These are phyloP conservation scores for Calonectria pseudoreteaudii DNA, from an alignment of 2,329 filamentous ascomycete species.

Conservation along the genomic window DNA sequence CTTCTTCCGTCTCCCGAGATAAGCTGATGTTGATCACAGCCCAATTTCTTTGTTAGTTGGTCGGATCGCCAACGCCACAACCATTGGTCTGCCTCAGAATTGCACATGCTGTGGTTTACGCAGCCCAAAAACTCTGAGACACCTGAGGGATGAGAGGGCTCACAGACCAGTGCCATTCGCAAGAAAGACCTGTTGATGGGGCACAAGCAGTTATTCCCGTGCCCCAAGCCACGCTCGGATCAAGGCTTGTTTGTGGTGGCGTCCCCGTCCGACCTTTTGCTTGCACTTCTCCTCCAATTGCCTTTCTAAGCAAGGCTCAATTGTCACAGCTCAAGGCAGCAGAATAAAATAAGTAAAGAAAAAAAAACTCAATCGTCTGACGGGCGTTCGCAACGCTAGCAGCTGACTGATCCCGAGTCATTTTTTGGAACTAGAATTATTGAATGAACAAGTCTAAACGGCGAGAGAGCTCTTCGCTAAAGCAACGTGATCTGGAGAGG, in stretches of 20 bases:
- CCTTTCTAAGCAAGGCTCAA: slow-evolving; percentile 18
- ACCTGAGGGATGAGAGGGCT: too few species aligned
- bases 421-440: slow-evolving; percentile 5
- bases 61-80: background rate
- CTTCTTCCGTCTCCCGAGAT: slow-evolving; percentile 1
- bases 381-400: background rate
- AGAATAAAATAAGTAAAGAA: slow-evolving; percentile 27
- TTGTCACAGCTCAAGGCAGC: slow-evolving; percentile 29
- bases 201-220: slow-evolving; percentile 19
- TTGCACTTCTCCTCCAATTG: background rate
- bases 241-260: slow-evolving; percentile 3
- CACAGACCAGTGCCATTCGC: too few species aligned
- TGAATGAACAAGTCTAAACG: background rate
- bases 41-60: background rate
- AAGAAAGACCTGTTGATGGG: too few species aligned
- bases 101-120: background rate
- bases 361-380: background rate
- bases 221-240: slow-evolving; percentile 5
- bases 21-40: slow-evolving; percentile 4
- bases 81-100: background rate
- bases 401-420: background rate
- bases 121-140: background rate
- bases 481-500: slow-evolving; percentile 8
- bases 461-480: background rate
- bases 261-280: slow-evolving; percentile 5